Evolutionary conservation across 345 rosid species (phyloP), one percentile per base, ranked within the genome.

Genomic region (Eucalyptus leucophloia): DNA sequence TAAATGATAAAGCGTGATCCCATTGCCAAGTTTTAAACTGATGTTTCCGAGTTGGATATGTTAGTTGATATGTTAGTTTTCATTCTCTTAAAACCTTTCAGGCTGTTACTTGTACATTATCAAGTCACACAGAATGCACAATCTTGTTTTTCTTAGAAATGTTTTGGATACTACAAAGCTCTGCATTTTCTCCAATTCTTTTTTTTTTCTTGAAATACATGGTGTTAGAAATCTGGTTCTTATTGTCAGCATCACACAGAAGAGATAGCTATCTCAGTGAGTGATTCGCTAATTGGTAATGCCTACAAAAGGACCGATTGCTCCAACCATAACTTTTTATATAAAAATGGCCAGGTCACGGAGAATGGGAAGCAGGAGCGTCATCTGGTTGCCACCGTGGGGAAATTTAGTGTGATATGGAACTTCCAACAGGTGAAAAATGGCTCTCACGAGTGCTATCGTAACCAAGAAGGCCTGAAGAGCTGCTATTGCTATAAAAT

Each of bases 361-460:
- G 95, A 94, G 89, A 92, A 92, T 81, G 94, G 94, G 83, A 94
- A 89, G 91, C 93, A 94, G 91, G 92, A 94, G 93, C 91, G 95
- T 86, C 91, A 98, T 92, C 93, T 98, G 92, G 99, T 96, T 44
- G 98, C 99, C 92, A 98, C 99, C 5, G 99, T 96, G 72, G 99
- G 99, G 89, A 98, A 96, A 92, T 98, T 98, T 92, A 98, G 99
- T 86, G 99, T 95, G 91, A 92, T 94, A 82, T 94, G 95, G 95
- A 91, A 94, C 90, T 94, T 94, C 92, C 92, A 89, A 87, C 94
- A 92, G 89, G 94, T 91, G 89, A 93, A 94, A 91, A 91, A 94
- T 44, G 91, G 95, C n/a, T 86, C 93, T 28, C 93, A 94, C 19
- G 95, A 92, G 89, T 94, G 95, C 89, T 94, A 94, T 90, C 93